Conservation (phyloP, 1,139 yeast genomes). For the Martiniozyma asiatica region DNA sequence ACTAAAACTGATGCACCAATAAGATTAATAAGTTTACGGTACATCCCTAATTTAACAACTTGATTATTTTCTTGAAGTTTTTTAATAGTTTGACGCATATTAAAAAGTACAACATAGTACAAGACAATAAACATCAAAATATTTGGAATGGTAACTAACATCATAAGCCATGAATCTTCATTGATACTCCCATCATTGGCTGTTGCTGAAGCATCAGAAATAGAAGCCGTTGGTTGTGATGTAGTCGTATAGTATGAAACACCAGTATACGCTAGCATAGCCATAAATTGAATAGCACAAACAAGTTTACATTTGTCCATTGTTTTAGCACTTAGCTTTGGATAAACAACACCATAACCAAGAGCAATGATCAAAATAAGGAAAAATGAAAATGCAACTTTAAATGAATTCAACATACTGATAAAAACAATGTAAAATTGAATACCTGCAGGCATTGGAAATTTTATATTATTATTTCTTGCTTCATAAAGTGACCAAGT, state of each 20-base stretch:
- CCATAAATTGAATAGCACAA: constrained; percentile 59
- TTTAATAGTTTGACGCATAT: constrained; percentile 65
- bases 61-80: constrained; percentile 78
- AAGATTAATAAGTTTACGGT: constrained; percentile 63
- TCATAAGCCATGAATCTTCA: constrained; percentile 28
- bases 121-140: constrained; percentile 59
- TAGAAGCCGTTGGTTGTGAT: constrained; percentile 21
- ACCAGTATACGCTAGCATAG: constrained; percentile 57
- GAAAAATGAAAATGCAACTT: constrained; percentile 83
- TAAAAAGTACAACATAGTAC: constrained; percentile 62
- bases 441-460: constrained; percentile 44
- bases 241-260: constrained; percentile 42
- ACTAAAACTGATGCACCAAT: constrained; percentile 55
- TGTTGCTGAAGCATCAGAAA: constrained; percentile 21
- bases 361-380: constrained; percentile 72
- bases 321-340: constrained; percentile 61
- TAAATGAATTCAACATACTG: constrained; percentile 66
- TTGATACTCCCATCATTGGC: constrained; percentile 20
- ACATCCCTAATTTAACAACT: constrained; percentile 79
- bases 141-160: constrained; percentile 52
- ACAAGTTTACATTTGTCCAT: constrained; percentile 77
- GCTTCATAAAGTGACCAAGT: constrained; percentile 90
- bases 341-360: constrained; percentile 90
- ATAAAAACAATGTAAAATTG: constrained; percentile 66
- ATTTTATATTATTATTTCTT: constrained; percentile 46